Evolutionary conservation across 2,329 filamentous ascomycete species (phyloP), one percentile per base, ranked within the genome.

Genomic region (Remersonia thermophila): DNA sequence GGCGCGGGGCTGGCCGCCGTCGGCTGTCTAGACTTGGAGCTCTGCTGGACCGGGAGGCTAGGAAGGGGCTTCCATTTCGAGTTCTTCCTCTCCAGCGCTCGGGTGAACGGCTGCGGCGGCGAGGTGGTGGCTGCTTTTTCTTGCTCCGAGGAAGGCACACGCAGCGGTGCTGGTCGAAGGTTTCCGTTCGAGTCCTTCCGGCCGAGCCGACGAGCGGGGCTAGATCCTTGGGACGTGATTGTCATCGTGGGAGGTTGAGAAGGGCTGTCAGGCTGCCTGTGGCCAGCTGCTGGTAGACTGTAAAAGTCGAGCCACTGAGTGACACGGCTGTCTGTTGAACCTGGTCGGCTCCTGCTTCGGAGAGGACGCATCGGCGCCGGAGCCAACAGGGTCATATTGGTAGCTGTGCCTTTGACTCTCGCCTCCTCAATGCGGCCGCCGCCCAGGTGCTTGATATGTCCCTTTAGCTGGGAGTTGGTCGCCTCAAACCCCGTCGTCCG

Each of bases 291-390:
- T 2, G 27, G 14, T 6, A 29, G 15, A 10, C 40, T 27, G 35
- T 49, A 49, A 4, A 50, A 43, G 32, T 50, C 47, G n/a, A 46
- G 38, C 48, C 48, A 50, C 30, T 49, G 47, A 2, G 47, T 50
- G n/a, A 42, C 36, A 12, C 47, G 44, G 33, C 45, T 49, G 7
- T 50, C 48, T 9, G 34, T 35, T 7, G 41, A 44, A 20, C 30
- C 39, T 8, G 38, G 16, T 11, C 30, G 35, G 10, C 37, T 37
- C 16, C 13, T 35, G 3, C 31, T 27, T 10, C n/a, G n/a, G n/a
- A n/a, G n/a, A n/a, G 33, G n/a, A 8, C 26, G 35, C 6, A 18
- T 32, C 1, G 35, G 16, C 7, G 12, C 13, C 3, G 38, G 20
- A 5, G 33, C 9, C 2, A 33, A 14, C 3, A 35, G 34, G 9